phyloP scores from a whole-genome alignment of 2,329 filamentous ascomycete genomes.

The Fusarium illudens region DNA sequence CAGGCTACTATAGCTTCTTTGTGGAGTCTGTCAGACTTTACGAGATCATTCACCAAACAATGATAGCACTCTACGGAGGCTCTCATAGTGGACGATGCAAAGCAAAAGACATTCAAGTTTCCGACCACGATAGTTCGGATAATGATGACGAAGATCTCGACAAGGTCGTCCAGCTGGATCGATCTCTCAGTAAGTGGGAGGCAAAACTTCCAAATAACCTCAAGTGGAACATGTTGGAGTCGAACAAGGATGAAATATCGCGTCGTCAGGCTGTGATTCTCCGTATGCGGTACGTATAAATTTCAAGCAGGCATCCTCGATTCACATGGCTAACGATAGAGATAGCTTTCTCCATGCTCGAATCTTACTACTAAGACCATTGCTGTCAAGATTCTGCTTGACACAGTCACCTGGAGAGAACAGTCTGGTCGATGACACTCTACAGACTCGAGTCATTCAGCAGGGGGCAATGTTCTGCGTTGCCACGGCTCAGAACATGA shows the following conservation, averaged over 20 bases:
- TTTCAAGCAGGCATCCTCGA: too few species aligned
- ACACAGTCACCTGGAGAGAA: slow-evolving; percentile 25
- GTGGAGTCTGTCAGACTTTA: slow-evolving; percentile 49
- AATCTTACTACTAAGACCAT: slow-evolving; percentile 46
- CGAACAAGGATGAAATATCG: slow-evolving; percentile 37
- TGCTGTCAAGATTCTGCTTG: slow-evolving; percentile 47
- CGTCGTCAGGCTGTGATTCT: slow-evolving; percentile 47
- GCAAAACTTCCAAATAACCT: slow-evolving; percentile 40
- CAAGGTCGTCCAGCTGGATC: slow-evolving; percentile 45
- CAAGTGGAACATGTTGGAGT: slow-evolving; percentile 24
- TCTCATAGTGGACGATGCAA: slow-evolving; percentile 5
- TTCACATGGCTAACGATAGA: slow-evolving; percentile 17
- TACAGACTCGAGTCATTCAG: slow-evolving; percentile 43
- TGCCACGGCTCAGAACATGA: slow-evolving; percentile 45
- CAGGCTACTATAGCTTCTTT: slow-evolving; percentile 43
- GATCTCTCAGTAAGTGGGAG: slow-evolving; percentile 46
- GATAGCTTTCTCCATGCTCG: slow-evolving; percentile 46
- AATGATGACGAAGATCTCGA: slow-evolving; percentile 42
- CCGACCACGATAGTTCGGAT: slow-evolving; percentile 1
- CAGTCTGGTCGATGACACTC: slow-evolving; percentile 26
- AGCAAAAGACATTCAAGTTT: slow-evolving; percentile 7
- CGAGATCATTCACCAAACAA: slow-evolving; percentile 48
- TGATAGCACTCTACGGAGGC: slow-evolving; percentile 42
- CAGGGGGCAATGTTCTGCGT: slow-evolving; percentile 49
- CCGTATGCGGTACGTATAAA: slow-evolving; percentile 42